Conservation (phyloP, 164 flowering plant genomes). For the Aristolochia contorta region DNA sequence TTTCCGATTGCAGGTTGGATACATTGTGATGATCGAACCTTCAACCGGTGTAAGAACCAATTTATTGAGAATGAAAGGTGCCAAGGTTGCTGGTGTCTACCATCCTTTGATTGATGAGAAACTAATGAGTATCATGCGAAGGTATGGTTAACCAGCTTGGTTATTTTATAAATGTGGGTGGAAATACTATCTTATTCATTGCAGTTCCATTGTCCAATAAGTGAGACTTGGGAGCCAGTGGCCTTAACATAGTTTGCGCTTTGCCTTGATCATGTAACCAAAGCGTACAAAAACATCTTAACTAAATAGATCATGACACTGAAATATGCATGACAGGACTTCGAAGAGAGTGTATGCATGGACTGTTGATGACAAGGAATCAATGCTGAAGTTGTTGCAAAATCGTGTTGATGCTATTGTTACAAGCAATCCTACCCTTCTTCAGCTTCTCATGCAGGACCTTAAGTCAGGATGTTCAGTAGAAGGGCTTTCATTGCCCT, state of each 20-base stretch:
- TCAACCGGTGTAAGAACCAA: conserved; percentile 51
- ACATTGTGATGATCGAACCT: conserved; percentile 80
- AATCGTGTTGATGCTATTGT: conserved; percentile 74
- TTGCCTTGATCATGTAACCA: too few species aligned
- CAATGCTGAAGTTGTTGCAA: conserved; percentile 59
- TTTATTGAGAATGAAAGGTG: conserved; percentile 62
- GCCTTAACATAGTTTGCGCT: too few species aligned
- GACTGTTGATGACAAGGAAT: conserved; percentile 81
- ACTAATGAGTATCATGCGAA: conserved; percentile 43
- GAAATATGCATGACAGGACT: conserved; percentile 30
- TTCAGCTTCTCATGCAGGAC: conserved; percentile 67
- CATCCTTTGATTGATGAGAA: conserved; percentile 72
- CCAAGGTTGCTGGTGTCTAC: conserved; percentile 71
- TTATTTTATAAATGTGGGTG: neutral
- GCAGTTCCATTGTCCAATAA: neutral
- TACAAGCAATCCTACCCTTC: conserved; percentile 55
- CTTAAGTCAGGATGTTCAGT: conserved; percentile 53
- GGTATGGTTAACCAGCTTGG: conserved; percentile 28
- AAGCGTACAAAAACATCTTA: too few species aligned
- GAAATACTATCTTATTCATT: neutral
- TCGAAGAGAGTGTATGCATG: conserved; percentile 82
- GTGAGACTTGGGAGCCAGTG: neutral
- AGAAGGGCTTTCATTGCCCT: conserved; percentile 50
- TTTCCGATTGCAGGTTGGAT: conserved; percentile 57
- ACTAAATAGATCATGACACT: too few species aligned